Evolutionary conservation across 352 stramenopile species (phyloP).

Genomic region (Pseudoperonospora humuli): DNA sequence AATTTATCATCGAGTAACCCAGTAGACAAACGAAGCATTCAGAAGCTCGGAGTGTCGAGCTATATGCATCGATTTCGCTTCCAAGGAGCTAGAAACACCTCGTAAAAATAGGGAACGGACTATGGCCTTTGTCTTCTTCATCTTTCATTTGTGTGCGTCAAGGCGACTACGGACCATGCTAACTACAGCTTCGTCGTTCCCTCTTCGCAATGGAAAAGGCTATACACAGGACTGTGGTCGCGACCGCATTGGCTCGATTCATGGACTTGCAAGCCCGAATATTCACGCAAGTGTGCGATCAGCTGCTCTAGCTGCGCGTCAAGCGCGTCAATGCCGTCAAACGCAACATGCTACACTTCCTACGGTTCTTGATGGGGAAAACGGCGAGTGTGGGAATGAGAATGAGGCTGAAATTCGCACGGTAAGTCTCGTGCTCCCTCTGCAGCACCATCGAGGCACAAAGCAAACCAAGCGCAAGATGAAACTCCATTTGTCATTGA

Average conservation of each 20-base stretch:
- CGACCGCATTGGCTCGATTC: slow-evolving; percentile 14
- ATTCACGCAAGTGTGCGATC: slow-evolving; percentile 30
- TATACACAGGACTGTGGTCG: slow-evolving; percentile 3
- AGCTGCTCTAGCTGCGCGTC: slow-evolving; percentile 43
- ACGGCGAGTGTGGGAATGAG: neutral
- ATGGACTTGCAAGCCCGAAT: slow-evolving; percentile 18
- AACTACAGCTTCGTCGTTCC: slow-evolving; percentile 15
- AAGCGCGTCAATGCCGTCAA: slow-evolving; percentile 33
- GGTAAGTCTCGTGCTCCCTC: slow-evolving; percentile 9
- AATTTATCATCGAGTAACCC: slow-evolving; percentile 73
- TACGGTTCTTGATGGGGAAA: slow-evolving; percentile 4
- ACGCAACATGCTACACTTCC: slow-evolving; percentile 2
- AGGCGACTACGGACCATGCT: slow-evolving; percentile 6
- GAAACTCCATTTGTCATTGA: slow-evolving; percentile 47
- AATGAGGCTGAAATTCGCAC: slow-evolving; percentile 8
- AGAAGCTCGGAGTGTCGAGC: slow-evolving; percentile 61
- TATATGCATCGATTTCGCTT: slow-evolving; percentile 48
- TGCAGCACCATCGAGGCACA: slow-evolving; percentile 4
- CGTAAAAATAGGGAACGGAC: slow-evolving; percentile 15
- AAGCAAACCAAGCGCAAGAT: slow-evolving; percentile 42
- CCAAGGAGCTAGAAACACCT: slow-evolving; percentile 29
- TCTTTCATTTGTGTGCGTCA: slow-evolving; percentile 3
- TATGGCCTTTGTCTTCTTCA: neutral
- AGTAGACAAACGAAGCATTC: slow-evolving; percentile 49
- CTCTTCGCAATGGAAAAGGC: slow-evolving; percentile 18